Evolutionary conservation across 495 filamentous ascomycete species (phyloP).

Genomic region (Penicillium desertorum): DNA sequence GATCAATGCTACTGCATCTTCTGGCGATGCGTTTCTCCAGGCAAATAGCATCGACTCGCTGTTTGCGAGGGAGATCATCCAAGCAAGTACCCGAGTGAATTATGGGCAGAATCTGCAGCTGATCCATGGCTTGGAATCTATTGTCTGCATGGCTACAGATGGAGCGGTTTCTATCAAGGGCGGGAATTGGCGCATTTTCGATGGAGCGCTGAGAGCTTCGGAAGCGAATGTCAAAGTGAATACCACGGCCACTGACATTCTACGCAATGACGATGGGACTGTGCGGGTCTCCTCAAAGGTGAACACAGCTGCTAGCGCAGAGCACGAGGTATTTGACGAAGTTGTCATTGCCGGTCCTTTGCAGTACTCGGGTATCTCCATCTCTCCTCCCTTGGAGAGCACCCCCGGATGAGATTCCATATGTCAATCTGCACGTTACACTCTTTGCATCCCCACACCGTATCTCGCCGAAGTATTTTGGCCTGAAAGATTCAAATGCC

Average conservation of each 20-base stretch:
- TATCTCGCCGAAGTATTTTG: constrained; percentile 70
- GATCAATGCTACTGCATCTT: constrained; percentile 58
- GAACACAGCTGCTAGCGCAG: constrained; percentile 23
- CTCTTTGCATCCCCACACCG: constrained; percentile 75
- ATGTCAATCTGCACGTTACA: constrained; percentile 82
- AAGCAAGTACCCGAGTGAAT: constrained; percentile 91
- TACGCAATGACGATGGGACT: constrained; percentile 45
- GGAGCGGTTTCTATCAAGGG: constrained; percentile 76
- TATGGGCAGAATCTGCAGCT: constrained; percentile 83
- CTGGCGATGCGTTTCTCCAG: constrained; percentile 69
- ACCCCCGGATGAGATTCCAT: constrained; percentile 71
- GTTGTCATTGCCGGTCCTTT: constrained; percentile 77
- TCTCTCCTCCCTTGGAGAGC: constrained; percentile 51
- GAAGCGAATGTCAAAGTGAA: constrained; percentile 63
- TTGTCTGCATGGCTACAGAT: constrained; percentile 91
- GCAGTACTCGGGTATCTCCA: constrained; percentile 69
- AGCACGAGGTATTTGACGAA: constrained; percentile 63
- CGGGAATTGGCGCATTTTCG: constrained; percentile 96
- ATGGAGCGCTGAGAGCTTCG: constrained; percentile 68
- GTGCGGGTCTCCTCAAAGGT: constrained; percentile 52
- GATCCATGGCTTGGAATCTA: constrained; percentile 87
- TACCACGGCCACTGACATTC: constrained; percentile 63
- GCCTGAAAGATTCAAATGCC: constrained; percentile 51
- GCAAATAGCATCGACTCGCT: constrained; percentile 62
- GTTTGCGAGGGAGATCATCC: constrained; percentile 83